Evolutionary conservation across 2,329 filamentous ascomycete genomes (phyloP).

Genomic region (Coleophoma eucalyptorum): DNA sequence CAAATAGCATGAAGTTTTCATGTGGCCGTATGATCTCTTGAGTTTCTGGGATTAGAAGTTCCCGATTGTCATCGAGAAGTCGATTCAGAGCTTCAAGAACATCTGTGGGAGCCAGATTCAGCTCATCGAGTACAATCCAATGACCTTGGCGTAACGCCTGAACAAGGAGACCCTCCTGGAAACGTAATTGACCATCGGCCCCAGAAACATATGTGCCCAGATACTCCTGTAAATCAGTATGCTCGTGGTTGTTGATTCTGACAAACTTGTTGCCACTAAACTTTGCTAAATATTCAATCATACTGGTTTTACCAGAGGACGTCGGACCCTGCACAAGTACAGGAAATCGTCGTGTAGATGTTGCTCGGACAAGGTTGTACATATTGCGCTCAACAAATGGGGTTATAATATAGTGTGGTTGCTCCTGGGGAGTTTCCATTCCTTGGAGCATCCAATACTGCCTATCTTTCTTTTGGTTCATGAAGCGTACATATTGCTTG

Average conservation of each 20-base stretch:
- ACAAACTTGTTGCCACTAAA: conserved; percentile 96
- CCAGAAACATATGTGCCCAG: conserved; percentile 90
- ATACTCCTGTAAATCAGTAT: conserved; percentile 97
- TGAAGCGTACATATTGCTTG: conserved; percentile 75
- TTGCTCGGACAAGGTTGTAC: conserved; percentile 88
- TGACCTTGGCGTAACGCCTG: conserved; percentile 89
- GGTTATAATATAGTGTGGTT: conserved; percentile 93
- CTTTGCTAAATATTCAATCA: conserved; percentile 98
- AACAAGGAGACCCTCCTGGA: conserved; percentile 91
- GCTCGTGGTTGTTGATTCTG: conserved; percentile 98
- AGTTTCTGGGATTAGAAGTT: conserved; percentile 93
- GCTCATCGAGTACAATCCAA: conserved; percentile 97
- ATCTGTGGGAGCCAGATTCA: conserved; percentile 95
- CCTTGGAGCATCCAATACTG: conserved; percentile 92
- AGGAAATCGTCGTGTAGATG: conserved; percentile 87
- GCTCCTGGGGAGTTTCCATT: conserved; percentile 58
- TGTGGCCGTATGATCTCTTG: conserved; percentile 92
- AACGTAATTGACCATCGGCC: conserved; percentile 76
- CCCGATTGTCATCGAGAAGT: conserved; percentile 91
- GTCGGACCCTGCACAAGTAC: conserved; percentile 96
- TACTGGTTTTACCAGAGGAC: conserved; percentile 96
- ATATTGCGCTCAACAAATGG: conserved; percentile 93
- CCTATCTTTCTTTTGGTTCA: conserved; percentile 56
- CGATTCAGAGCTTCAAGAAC: conserved; percentile 95
- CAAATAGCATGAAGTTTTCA: conserved; percentile 95